phyloP scores from a whole-genome alignment of 2,329 filamentous ascomycete genomes.

The Calonectria naviculata region DNA sequence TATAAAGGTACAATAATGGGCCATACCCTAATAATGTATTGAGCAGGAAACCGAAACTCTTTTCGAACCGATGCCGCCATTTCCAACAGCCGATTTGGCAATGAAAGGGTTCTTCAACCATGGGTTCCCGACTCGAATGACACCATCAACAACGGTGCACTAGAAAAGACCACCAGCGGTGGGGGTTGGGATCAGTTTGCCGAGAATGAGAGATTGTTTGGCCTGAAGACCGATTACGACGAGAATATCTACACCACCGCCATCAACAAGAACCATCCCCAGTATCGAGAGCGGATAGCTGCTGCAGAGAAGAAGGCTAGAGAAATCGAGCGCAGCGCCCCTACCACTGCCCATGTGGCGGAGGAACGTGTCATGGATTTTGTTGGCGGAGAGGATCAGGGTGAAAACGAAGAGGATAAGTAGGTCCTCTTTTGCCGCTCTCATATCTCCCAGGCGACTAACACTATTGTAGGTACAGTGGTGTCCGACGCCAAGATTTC shows the following conservation, averaged over 20 bases:
- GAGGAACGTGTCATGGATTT: constrained; percentile 86
- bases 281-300: constrained; percentile 82
- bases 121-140: constrained; percentile 79
- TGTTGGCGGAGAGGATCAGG: constrained; percentile 69
- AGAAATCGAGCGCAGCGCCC: constrained; percentile 84
- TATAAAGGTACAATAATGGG: not conserved
- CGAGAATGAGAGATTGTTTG: constrained; percentile 88
- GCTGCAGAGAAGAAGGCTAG: constrained; percentile 85
- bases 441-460: not conserved
- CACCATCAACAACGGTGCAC: constrained; percentile 76
- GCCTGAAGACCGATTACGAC: constrained; percentile 89
- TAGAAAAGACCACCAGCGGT: constrained; percentile 69
- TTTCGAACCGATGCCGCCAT: constrained; percentile 94
- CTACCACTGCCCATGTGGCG: constrained; percentile 84
- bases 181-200: constrained; percentile 93
- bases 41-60: constrained; percentile 69
- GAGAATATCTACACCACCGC: constrained; percentile 94
- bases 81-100: constrained; percentile 75
- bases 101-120: constrained; percentile 81
- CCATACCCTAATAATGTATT: constrained; percentile 20
- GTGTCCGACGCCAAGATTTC: constrained; percentile 83
- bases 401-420: constrained; percentile 93
- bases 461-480: constrained; percentile 77
- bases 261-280: constrained; percentile 86
- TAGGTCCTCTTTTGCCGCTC: constrained; percentile 52